Evolutionary conservation across 2,329 filamentous ascomycete species (phyloP), one percentile per base, ranked within the genome.

Genomic region (Beauveria asiatica): DNA sequence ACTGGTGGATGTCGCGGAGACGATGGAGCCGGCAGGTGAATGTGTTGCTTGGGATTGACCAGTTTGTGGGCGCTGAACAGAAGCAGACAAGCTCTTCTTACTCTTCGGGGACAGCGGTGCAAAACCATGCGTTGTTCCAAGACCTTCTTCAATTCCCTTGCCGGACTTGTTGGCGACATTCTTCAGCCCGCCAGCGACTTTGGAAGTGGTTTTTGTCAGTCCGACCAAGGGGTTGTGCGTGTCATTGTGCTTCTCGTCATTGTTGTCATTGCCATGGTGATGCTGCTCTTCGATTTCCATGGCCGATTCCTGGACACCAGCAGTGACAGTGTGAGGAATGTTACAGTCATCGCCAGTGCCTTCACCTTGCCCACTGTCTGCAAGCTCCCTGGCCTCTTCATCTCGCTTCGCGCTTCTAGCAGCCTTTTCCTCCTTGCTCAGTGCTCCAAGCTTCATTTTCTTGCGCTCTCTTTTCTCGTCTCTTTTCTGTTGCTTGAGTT

Each of bases 401-500:
- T 85, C 81, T 61, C 80, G 75, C 30, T 69, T 72, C 60, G 76
- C 79, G 50, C 76, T 70, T 55, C 77, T 80, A 21, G 77, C 72
- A 1, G 74, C 71, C 44, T 70, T 78, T 64, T 84, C 80, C 17
- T 77, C 69, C 65, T 83, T 85, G 45, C 77, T 79, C 19, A 79
- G 71, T 0, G 76, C 73, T 60, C 80, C 80, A 30, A 75, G 72
- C 61, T 78, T 80, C 33, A 73, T 69, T 51, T 79, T 74, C 61
- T 78, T 83, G n/a, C 85, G 83, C 1, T 77, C 75, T 64, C 81
- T 81, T 70, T 89, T 92, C 46, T 86, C 87, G 7, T 84, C 83
- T 55, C 83, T 83, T 56, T 80, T 79, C 59, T 80, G 70, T 67
- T 85, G 79, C 69, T 93, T 88, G n/a, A 88, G 75, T 65, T 97